Evolutionary conservation across 2,329 filamentous ascomycete genomes (phyloP).

Genomic region (Bipolaris victoriae): DNA sequence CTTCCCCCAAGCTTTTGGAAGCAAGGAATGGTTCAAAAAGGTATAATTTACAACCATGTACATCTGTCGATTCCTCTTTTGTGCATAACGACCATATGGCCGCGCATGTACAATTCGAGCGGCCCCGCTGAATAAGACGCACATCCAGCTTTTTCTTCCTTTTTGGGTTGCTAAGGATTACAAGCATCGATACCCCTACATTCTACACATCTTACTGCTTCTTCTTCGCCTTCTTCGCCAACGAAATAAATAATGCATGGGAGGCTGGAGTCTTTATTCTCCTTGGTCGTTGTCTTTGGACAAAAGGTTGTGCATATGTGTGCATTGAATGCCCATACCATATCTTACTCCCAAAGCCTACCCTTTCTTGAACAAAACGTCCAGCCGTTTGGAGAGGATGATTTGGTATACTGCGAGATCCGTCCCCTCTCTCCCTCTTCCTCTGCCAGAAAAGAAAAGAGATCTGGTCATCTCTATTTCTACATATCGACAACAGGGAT

Average conservation of each 20-base stretch:
- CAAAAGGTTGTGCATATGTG: neutral
- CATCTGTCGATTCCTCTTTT: too few species aligned
- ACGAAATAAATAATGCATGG: neutral
- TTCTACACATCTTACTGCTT: conserved; percentile 8
- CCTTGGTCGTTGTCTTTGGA: neutral
- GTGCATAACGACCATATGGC: conserved; percentile 4
- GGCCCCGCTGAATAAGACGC: neutral
- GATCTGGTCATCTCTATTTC: conserved; percentile 12
- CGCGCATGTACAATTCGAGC: too few species aligned
- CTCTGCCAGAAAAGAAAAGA: conserved; percentile 1
- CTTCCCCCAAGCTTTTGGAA: neutral
- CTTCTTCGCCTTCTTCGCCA: neutral
- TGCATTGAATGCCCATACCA: too few species aligned
- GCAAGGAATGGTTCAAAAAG: too few species aligned
- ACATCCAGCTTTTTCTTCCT: conserved; percentile 2
- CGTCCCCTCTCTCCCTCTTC: neutral
- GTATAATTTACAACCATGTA: too few species aligned
- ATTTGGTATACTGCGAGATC: neutral
- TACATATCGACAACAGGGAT: neutral
- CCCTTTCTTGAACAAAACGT: too few species aligned
- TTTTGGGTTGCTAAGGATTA: conserved; percentile 13
- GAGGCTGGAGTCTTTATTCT: neutral
- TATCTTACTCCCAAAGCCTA: too few species aligned
- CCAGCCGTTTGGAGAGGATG: neutral
- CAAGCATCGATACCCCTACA: conserved; percentile 36